These are phyloP conservation scores for Aspergillus japonicus DNA, from an alignment of 2,329 filamentous ascomycete species.

Conservation along the genomic window DNA sequence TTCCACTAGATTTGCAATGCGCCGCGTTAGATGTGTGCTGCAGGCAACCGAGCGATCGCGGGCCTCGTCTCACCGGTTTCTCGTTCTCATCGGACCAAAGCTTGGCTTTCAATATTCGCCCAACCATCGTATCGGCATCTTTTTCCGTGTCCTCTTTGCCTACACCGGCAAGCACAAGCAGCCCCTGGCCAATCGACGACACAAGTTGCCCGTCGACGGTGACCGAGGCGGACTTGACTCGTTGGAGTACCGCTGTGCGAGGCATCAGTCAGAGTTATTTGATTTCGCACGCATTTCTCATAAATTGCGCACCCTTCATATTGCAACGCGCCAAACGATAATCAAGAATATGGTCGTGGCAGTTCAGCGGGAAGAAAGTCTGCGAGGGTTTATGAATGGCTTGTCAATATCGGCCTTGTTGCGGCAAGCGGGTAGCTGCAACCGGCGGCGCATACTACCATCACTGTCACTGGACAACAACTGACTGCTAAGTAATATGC, in stretches of 20 bases:
- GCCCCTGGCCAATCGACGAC: constrained; percentile 84
- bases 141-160: constrained; percentile 87
- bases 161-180: constrained; percentile 88
- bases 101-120: constrained; percentile 84
- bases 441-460: not conserved
- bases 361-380: not conserved
- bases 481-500: not conserved
- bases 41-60: not conserved
- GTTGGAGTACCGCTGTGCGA: constrained; percentile 76
- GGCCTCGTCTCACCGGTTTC: constrained; percentile 52
- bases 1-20: constrained; percentile 68
- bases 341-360: not conserved
- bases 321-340: not conserved
- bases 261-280: not conserved
- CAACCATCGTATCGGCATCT: constrained; percentile 78
- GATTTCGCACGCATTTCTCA: not conserved
- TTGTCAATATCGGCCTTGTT: not conserved
- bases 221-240: constrained; percentile 92
- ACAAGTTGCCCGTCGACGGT: constrained; percentile 88
- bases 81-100: constrained; percentile 84
- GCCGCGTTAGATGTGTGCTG: not conserved
- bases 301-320: constrained; percentile 43
- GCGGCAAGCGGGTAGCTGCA: not conserved
- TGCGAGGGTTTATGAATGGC: not conserved
- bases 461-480: not conserved